phyloP scores from a whole-genome alignment of 176 grass and related monocot genomes.

The Bolboschoenus planiculmis region DNA sequence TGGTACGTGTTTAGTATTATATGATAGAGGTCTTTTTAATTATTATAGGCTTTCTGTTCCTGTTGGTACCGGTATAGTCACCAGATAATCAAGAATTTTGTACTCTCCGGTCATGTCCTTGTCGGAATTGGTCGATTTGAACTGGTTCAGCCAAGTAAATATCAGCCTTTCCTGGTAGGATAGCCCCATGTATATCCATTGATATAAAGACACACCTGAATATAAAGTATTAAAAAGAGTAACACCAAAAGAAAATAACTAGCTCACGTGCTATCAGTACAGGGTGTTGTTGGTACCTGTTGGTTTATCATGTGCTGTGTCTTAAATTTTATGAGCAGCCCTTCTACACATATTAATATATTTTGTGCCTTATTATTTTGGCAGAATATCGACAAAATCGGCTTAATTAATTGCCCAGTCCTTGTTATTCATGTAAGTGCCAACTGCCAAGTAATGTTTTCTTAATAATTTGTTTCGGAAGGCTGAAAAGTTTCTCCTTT shows the following conservation, averaged over 20 bases:
- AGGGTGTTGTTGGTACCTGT: neutral
- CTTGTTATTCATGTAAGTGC: conserved; percentile 84
- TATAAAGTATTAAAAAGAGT: neutral
- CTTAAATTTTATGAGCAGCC: conserved; percentile 6
- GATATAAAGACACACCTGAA: neutral
- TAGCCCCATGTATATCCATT: neutral
- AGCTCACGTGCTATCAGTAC: neutral
- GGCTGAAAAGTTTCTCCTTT: neutral
- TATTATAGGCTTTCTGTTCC: neutral
- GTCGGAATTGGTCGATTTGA: neutral
- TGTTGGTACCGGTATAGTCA: neutral
- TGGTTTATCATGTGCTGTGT: neutral
- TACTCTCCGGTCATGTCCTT: neutral
- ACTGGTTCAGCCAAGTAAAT: neutral
- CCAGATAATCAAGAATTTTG: neutral
- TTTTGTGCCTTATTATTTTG: conserved; percentile 1
- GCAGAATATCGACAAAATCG: conserved; percentile 83
- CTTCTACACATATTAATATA: conserved; percentile 27
- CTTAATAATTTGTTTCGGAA: conserved; percentile 12
- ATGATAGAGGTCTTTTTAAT: neutral
- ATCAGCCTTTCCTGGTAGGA: neutral
- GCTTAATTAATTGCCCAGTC: conserved; percentile 70
- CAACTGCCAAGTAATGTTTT: conserved; percentile 17
- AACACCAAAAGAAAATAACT: neutral
- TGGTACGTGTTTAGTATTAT: neutral